phyloP scores from a whole-genome alignment of 306 rosid species.

The Alnus rubra region DNA sequence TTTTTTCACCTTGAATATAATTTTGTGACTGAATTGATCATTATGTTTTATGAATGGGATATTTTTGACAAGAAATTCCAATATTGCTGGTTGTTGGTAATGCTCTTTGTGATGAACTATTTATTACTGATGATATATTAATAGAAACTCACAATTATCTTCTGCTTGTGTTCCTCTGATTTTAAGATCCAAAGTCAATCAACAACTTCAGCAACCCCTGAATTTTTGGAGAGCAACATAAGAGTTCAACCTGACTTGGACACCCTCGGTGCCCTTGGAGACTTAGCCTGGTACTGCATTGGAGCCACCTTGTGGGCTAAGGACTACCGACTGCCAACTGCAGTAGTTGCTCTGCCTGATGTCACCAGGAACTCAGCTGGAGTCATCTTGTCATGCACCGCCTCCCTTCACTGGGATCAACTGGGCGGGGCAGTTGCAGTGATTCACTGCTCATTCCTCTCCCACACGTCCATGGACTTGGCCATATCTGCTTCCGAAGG shows the following conservation, averaged over 20 bases:
- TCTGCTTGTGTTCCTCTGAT: neutral
- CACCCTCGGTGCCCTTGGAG: constrained; percentile 75
- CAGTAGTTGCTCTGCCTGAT: constrained; percentile 57
- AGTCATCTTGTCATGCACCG: constrained; percentile 59
- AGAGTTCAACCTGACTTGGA: constrained; percentile 70
- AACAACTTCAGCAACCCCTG: constrained; percentile 39
- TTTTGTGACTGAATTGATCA: neutral
- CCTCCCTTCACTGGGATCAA: constrained; percentile 62
- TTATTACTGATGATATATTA: neutral
- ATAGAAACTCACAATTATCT: neutral
- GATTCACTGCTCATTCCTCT: constrained; percentile 66
- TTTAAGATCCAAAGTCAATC: constrained; percentile 69
- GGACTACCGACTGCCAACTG: constrained; percentile 54
- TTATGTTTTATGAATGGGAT: neutral
- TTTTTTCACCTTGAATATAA: no score
- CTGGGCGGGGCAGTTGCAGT: constrained; percentile 47
- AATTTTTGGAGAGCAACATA: constrained; percentile 56
- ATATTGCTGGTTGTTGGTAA: neutral
- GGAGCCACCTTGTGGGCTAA: constrained; percentile 76
- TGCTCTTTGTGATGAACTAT: neutral
- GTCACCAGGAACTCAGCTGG: constrained; percentile 45
- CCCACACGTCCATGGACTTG: constrained; percentile 67
- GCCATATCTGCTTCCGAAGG: constrained; percentile 56
- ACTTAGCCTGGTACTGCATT: constrained; percentile 76
- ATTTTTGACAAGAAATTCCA: neutral